Conservation (phyloP, 2,329 filamentous ascomycete species). For the Paraconiothyrium sp. region DNA sequence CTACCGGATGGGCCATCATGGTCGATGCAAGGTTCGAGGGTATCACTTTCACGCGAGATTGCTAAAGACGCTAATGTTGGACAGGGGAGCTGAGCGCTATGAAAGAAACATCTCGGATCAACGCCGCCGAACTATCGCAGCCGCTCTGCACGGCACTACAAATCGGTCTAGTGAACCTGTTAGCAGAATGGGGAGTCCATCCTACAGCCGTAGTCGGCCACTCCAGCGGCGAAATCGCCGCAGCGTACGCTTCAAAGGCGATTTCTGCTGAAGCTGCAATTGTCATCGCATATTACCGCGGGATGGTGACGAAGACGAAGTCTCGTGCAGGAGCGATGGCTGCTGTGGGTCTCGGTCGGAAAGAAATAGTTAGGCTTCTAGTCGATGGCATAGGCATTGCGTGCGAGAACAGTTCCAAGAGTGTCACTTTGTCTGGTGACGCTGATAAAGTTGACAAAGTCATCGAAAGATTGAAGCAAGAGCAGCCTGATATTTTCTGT, state of each 20-base stretch:
- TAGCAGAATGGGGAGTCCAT: conserved; percentile 23
- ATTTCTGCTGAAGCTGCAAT: conserved; percentile 14
- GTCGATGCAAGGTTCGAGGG: not conserved
- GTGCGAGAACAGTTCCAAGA: conserved; percentile 48
- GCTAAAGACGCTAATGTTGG: not conserved
- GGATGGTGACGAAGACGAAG: not conserved
- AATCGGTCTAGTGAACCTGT: conserved; percentile 28
- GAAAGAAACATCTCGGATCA: conserved; percentile 18
- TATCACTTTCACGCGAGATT: not conserved
- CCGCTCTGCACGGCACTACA: conserved; percentile 33
- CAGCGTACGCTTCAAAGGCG: conserved; percentile 25
- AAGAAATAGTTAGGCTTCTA: not conserved
- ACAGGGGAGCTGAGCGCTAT: not conserved
- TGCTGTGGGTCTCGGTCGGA: conserved; percentile 16
- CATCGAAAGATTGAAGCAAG: not conserved
- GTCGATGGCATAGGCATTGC: not conserved
- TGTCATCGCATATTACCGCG: conserved; percentile 18
- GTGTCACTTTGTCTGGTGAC: conserved; percentile 57
- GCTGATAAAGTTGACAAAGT: conserved; percentile 39
- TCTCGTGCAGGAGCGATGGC: conserved; percentile 9
- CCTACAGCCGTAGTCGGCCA: conserved; percentile 32
- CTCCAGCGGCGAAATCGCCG: conserved; percentile 38
- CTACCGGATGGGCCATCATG: not conserved
- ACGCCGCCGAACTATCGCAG: conserved; percentile 27
- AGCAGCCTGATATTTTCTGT: conserved; percentile 1